These are phyloP conservation scores for Diaporthe australafricana DNA, from an alignment of 2,329 filamentous ascomycete genomes.

Conservation along the genomic window DNA sequence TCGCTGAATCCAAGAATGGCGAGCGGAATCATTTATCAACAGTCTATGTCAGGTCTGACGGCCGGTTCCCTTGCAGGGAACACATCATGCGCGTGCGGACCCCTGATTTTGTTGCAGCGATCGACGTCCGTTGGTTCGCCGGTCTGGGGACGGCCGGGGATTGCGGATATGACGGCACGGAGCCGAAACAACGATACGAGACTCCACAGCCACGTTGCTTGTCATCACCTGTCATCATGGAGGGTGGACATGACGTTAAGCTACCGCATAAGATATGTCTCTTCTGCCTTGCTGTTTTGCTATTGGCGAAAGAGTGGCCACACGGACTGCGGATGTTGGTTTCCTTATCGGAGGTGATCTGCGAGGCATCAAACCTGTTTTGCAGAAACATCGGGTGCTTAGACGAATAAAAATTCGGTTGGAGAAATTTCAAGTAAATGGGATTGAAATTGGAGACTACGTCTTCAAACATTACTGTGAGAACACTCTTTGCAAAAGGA, in stretches of 20 bases:
- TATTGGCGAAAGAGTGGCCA: background rate
- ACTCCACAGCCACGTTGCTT: background rate
- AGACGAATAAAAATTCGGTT: background rate
- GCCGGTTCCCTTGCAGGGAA: background rate
- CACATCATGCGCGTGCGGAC: background rate
- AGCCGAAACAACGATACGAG: background rate
- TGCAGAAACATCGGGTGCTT: background rate
- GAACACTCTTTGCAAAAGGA: too few relatives aligned
- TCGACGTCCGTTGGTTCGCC: background rate
- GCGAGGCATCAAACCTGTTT: background rate
- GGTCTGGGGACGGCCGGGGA: background rate
- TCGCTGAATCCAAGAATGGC: background rate
- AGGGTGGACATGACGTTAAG: background rate
- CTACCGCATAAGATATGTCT: background rate
- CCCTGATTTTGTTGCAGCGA: conserved; percentile 1
- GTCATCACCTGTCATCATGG: background rate
- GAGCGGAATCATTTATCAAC: background rate
- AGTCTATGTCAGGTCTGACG: background rate
- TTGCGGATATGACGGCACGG: conserved; percentile 11
- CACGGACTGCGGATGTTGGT: background rate
- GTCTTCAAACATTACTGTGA: too few relatives aligned
- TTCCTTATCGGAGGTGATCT: background rate
- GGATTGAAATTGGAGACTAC: background rate
- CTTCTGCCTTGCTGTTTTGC: background rate
- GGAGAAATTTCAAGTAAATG: background rate